Evolutionary conservation across 192 early-diverging fungal species (phyloP).

Genomic region (Coemansia sp.): DNA sequence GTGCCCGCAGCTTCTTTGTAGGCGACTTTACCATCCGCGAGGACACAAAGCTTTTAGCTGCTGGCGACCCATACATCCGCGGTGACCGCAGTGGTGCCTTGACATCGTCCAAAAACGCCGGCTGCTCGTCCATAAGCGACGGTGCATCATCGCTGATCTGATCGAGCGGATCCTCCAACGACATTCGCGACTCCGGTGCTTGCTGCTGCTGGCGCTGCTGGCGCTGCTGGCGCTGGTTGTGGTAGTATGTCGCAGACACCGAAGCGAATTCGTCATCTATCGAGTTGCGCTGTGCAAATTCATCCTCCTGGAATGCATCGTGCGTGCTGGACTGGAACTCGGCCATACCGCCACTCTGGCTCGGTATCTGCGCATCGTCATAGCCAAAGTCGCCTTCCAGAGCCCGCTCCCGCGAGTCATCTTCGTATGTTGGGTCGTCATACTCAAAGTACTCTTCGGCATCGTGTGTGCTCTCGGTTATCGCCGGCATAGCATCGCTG

Average conservation of each 20-base stretch:
- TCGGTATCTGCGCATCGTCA: not conserved
- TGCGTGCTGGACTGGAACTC: constrained; percentile 16
- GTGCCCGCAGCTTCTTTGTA: constrained; percentile 1
- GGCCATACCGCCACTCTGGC: not conserved
- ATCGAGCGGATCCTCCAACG: constrained; percentile 31
- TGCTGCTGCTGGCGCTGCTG: constrained; percentile 16
- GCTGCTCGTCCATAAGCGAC: constrained; percentile 47
- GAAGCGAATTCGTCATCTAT: constrained; percentile 31
- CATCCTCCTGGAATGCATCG: constrained; percentile 39
- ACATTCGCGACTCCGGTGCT: constrained; percentile 15
- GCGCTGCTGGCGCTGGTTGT: constrained; percentile 7
- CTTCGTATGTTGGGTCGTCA: constrained; percentile 41
- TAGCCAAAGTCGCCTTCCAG: constrained; percentile 17
- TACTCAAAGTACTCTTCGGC: constrained; percentile 40
- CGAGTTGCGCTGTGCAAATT: constrained; percentile 14
- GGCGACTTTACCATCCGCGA: constrained; percentile 41
- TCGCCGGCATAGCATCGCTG: constrained; percentile 23
- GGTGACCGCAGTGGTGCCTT: constrained; percentile 22
- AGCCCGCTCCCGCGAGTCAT: constrained; percentile 42
- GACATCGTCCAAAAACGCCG: constrained; percentile 37
- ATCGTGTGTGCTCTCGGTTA: constrained; percentile 40
- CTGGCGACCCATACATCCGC: constrained; percentile 38
- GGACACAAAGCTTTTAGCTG: constrained; percentile 41
- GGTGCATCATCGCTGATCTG: constrained; percentile 26
- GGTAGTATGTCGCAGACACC: constrained; percentile 8